A percentile compares a stretch with the other conserved stretches of the same genome.
phyloP scores from a whole-genome alignment of 202 grass and related monocot genomes.

The Zoysia matrella region DNA sequence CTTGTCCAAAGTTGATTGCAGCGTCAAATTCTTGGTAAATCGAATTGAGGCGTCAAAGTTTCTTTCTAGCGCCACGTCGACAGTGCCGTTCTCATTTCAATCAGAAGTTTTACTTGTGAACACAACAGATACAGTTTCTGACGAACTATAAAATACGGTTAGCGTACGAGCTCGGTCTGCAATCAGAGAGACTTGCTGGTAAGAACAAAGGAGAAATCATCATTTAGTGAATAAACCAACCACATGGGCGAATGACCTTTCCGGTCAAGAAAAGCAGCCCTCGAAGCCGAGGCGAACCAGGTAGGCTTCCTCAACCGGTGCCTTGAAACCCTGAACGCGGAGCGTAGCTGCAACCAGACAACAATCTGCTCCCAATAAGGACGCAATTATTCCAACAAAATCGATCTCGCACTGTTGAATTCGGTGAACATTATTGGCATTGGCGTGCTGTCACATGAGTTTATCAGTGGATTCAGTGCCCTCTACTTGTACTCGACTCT shows the following conservation, averaged over 20 bases:
- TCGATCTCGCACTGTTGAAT: background rate
- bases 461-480: background rate
- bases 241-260: background rate
- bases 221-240: conserved; percentile 14
- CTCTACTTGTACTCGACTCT: background rate
- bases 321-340: conserved; percentile 7
- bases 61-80: too few relatives aligned
- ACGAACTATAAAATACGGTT: background rate
- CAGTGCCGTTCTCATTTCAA: too few relatives aligned
- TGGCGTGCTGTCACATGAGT: background rate
- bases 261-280: conserved; percentile 28
- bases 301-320: background rate
- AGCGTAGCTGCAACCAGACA: conserved; percentile 8
- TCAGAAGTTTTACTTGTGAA: too few relatives aligned
- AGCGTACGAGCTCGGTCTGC: conserved; percentile 26
- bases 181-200: conserved; percentile 2
- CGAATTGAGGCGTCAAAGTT: too few relatives aligned
- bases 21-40: too few relatives aligned
- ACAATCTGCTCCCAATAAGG: background rate
- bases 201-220: background rate
- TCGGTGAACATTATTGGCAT: background rate
- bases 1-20: too few relatives aligned
- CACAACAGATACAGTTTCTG: too few relatives aligned
- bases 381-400: background rate
- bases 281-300: conserved; percentile 28